Evolutionary conservation across 345 rosid species (phyloP).

Genomic region (Populus alba): DNA sequence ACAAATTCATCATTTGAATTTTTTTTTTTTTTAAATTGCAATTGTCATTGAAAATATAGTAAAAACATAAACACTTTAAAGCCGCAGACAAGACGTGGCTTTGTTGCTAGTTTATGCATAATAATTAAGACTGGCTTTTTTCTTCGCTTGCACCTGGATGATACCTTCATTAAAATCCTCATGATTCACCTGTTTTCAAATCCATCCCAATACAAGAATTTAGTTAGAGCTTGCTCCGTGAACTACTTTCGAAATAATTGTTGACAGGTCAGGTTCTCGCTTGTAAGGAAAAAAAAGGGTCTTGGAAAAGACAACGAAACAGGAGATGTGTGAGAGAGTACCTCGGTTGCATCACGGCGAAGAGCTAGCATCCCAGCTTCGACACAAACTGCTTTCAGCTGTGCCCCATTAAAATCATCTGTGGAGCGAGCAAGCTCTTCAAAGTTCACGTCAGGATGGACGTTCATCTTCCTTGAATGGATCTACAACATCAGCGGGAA

Average conservation of each 20-base stretch:
- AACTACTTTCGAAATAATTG: neutral
- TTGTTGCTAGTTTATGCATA: conserved; percentile 50
- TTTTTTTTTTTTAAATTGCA: too few species aligned
- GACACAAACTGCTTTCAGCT: conserved; percentile 95
- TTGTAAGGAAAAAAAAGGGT: neutral
- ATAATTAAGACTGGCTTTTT: conserved; percentile 96
- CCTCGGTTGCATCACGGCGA: conserved; percentile 98
- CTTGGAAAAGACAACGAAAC: neutral
- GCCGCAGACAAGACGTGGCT: neutral
- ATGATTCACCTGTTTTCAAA: conserved; percentile 72
- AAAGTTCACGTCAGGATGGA: conserved; percentile 91
- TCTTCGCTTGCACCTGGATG: conserved; percentile 98
- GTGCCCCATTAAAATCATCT: conserved; percentile 98
- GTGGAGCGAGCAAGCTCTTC: conserved; percentile 99
- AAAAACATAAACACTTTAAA: neutral
- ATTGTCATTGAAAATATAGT: neutral
- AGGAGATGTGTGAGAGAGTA: conserved; percentile 19
- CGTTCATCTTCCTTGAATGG: conserved; percentile 99
- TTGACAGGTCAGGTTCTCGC: neutral
- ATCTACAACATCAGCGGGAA: conserved; percentile 43
- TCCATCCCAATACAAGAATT: conserved; percentile 1
- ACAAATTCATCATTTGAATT: neutral
- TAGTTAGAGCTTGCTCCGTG: neutral
- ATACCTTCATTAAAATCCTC: conserved; percentile 99
- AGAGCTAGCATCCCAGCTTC: conserved; percentile 99